These are phyloP conservation scores for Ilyonectria robusta DNA, from an alignment of 2,329 filamentous ascomycete species.

Conservation along the genomic window DNA sequence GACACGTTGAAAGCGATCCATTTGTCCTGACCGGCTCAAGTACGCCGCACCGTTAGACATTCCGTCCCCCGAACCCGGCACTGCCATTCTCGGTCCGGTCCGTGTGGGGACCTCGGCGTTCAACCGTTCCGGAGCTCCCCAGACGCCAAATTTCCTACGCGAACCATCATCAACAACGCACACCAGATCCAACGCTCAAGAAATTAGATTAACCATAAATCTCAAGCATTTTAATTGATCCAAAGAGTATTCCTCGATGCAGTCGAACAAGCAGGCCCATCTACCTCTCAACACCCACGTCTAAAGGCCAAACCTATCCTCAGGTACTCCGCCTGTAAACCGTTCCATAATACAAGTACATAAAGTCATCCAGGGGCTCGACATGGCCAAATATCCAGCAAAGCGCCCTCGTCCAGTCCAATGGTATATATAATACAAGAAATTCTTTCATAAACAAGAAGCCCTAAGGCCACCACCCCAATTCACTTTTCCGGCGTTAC, in stretches of 20 bases:
- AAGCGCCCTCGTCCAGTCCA: slow-evolving; percentile 27
- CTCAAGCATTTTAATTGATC: not conserved
- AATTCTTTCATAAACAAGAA: slow-evolving; percentile 7
- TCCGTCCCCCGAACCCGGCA: not conserved
- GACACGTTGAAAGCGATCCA: not conserved
- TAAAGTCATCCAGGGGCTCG: slow-evolving; percentile 42
- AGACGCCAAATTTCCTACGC: not conserved
- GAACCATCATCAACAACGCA: not conserved
- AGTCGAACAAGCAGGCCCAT: slow-evolving; percentile 7
- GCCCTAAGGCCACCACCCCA: not conserved
- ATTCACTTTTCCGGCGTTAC: slow-evolving; percentile 34
- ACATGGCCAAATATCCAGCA: slow-evolving; percentile 39
- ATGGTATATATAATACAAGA: slow-evolving; percentile 41
- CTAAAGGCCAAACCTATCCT: slow-evolving; percentile 2
- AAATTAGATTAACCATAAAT: not conserved
- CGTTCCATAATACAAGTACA: slow-evolving; percentile 36
- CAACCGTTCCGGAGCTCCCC: not conserved
- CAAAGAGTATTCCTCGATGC: slow-evolving; percentile 6
- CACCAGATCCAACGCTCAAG: not conserved
- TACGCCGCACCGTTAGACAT: not conserved
- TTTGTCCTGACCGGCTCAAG: not conserved
- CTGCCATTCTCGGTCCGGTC: slow-evolving; percentile 10
- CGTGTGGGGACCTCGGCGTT: not conserved
- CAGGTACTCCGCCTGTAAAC: slow-evolving; percentile 11
- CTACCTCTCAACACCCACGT: slow-evolving; percentile 14